Percentiles rank a stretch among this genome's conserved stretches.
Conservation (phyloP, 176 grass and related monocot genomes). For the Aegilops tauschii region DNA sequence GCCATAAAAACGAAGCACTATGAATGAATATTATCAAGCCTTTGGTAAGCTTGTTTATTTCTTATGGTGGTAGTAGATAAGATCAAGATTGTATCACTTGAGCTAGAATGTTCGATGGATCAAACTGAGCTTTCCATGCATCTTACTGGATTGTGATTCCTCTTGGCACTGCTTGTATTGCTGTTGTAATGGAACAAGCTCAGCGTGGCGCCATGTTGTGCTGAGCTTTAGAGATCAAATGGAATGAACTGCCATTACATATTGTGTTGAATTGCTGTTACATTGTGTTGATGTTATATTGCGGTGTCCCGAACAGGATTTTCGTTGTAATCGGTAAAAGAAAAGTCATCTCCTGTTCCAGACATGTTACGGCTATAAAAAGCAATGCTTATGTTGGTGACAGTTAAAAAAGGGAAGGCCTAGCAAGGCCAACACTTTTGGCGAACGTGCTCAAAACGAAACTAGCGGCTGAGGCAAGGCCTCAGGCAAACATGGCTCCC, state of each 20-base stretch:
- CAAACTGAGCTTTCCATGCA: slow-evolving; percentile 19
- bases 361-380: slow-evolving; percentile 11
- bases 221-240: neutral
- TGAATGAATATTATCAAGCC: slow-evolving; percentile 25
- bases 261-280: neutral
- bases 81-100: slow-evolving; percentile 19
- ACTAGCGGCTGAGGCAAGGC: neutral
- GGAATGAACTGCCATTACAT: neutral
- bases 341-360: neutral
- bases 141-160: neutral
- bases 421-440: slow-evolving; percentile 3
- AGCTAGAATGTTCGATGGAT: slow-evolving; percentile 22
- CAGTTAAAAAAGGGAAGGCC: neutral
- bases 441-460: neutral
- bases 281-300: neutral
- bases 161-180: slow-evolving; percentile 24
- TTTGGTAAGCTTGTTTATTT: slow-evolving; percentile 39
- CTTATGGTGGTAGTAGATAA: slow-evolving; percentile 29
- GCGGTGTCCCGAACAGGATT: neutral
- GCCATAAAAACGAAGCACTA: slow-evolving; percentile 37
- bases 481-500: neutral
- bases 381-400: neutral
- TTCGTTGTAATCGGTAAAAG: neutral
- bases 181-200: slow-evolving; percentile 52
- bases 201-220: neutral